phyloP scores from a whole-genome alignment of 2,329 filamentous ascomycete genomes.

The Trichoderma arundinaceum region DNA sequence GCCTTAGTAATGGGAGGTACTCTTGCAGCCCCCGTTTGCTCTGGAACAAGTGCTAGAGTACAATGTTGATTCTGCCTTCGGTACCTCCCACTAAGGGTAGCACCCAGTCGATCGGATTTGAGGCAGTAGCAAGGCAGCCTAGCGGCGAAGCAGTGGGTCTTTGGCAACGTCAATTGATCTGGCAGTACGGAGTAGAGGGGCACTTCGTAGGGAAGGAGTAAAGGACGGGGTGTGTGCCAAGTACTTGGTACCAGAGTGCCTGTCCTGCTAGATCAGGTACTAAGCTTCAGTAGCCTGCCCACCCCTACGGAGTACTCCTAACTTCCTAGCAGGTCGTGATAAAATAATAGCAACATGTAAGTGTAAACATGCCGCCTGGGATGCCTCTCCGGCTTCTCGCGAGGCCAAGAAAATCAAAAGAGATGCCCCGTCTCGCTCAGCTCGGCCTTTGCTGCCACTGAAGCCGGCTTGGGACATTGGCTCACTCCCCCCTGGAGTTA shows the following conservation, averaged over 20 bases:
- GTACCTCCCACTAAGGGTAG: too few relatives aligned
- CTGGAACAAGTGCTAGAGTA: too few relatives aligned
- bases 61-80: too few relatives aligned
- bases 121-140: too few relatives aligned
- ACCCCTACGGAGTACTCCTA: too few relatives aligned
- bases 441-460: slow-evolving; percentile 13
- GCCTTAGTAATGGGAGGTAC: too few relatives aligned
- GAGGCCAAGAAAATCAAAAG: slow-evolving; percentile 12
- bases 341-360: too few relatives aligned
- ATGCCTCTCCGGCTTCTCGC: slow-evolving; percentile 1
- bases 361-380: background rate
- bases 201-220: too few relatives aligned
- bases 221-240: background rate
- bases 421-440: background rate
- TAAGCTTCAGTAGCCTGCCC: too few relatives aligned
- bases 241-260: background rate
- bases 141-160: slow-evolving; percentile 1
- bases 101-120: too few relatives aligned
- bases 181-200: background rate
- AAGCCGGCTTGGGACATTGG: slow-evolving; percentile 7
- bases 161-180: slow-evolving; percentile 12
- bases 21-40: too few relatives aligned
- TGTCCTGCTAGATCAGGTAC: background rate
- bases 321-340: too few relatives aligned
- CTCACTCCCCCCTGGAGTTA: slow-evolving; percentile 1